Base-by-base conservation (phyloP, 768 basidiomycete species). In the Kondoa malvinella region DNA sequence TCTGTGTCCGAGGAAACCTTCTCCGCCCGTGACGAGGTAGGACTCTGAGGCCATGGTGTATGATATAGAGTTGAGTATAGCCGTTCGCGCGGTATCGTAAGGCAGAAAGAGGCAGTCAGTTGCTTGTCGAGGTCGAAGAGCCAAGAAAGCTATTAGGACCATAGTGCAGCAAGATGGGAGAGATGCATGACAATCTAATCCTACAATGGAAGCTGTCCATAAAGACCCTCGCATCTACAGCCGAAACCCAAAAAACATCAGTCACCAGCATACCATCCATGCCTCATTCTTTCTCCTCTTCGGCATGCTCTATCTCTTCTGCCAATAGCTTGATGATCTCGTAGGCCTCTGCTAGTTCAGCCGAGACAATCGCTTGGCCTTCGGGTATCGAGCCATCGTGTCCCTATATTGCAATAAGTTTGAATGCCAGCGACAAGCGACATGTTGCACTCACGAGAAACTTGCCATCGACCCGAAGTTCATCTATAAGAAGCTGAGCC, bases 281-380 rank as follows among this genome's bases (percentile, higher is more conserved):
- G 40, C 8, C 40, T 50, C 40, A 50, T 50, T 8, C 8, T 50
- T 50, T 21, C 21, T 50, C 40, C 58, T 14, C 14, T 56, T 56
- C 58, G 25, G 12, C 14, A 14, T 69, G 50, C 26, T 69, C 69
- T 60, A 69, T 69, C 65, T 69, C 69, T 50, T 69, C 69, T 26
- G 58, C 29, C 3, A 69, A 65, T 60, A 69, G 66, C 69, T 68
- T 31, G 8, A 69, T 56, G 69, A 68, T 68, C 40, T 96, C 94
- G 74, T 97, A 94, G 68, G 92, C 94, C 77, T 97, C 94, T 71
- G 87, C 92, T 64, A 97, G 79, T 77, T 96, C 91, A 2, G 94
- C 92, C 82, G 91, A 91, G 65, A 97, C 82, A 72, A 94, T 90
- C 16, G 89, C 94, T 76, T 97, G 94, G 1, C 94, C 94, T 76